Base-by-base conservation (phyloP, 805 yeast genomes). In the Novakomyces olei region DNA sequence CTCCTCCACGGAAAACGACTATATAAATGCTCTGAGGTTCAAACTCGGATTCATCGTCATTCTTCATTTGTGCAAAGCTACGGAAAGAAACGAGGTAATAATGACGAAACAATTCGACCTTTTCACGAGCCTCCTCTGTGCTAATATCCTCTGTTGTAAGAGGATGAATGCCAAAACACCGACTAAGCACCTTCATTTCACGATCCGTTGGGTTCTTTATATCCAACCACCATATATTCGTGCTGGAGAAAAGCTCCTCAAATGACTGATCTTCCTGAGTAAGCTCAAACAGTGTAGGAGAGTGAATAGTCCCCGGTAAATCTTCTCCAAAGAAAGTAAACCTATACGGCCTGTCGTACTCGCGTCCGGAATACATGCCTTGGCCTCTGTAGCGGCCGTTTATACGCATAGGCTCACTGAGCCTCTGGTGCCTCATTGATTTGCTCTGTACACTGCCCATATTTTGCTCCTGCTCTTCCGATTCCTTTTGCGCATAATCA, bases 151-250 rank as follows among this genome's bases (percentile, higher is more conserved):
- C 98, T 0, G 95, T 78, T 1, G 98, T 85, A 44, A 85, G 63
- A 0, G 98, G 98, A 52, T 85, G 98, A 36, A 85, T 79, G 1
- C 92, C 92, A 55, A 85, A 85, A 0, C 95, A 71, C 45, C 80
- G 80, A 18, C 91, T 69, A 9, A 85, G 44, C 0, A 75, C 88
- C 45, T 85, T 81, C 92, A 88, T 79, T 51, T 85, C 98, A 42
- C 81, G 95, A 46, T 88, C 96, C 0, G 92, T 77, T 7, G 98
- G 98, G 45, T 79, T 75, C 36, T 78, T 56, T 8, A 85, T 76
- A 51, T 85, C 96, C 7, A 85, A 60, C 98, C 98, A 85, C 60
- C 85, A 81, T 12, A 92, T 83, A 2, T 69, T 58, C 5, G 58
- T 59, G 15, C 62, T 66, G 8, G 48, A 52, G 7, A 36, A 34